Conservation (phyloP, 495 filamentous ascomycete genomes). For the Halenospora varia region DNA sequence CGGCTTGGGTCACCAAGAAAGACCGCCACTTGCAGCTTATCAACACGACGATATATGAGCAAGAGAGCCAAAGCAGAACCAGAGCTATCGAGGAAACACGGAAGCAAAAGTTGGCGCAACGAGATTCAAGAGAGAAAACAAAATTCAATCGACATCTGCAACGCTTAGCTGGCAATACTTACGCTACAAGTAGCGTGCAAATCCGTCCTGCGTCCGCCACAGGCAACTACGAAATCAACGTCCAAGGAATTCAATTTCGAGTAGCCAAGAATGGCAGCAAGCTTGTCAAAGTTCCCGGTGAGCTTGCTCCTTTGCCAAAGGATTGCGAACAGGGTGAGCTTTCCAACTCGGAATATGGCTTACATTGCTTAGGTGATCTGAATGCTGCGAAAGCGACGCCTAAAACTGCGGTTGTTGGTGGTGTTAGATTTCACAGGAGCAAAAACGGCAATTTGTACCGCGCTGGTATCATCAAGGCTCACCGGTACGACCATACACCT, state of each 20-base stretch:
- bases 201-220: conserved; percentile 26
- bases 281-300: conserved; percentile 71
- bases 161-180: conserved; percentile 29
- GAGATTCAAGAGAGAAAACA: conserved; percentile 60
- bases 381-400: conserved; percentile 69
- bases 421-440: conserved; percentile 83
- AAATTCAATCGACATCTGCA: conserved; percentile 47
- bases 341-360: conserved; percentile 31
- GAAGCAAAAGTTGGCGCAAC: conserved; percentile 53
- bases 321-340: conserved; percentile 16
- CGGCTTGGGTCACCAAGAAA: conserved; percentile 69
- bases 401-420: conserved; percentile 70
- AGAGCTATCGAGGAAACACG: conserved; percentile 72
- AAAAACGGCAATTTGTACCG: conserved; percentile 90
- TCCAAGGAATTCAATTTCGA: conserved; percentile 74
- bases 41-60: conserved; percentile 77
- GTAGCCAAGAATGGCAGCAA: conserved; percentile 81
- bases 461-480: conserved; percentile 60
- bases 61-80: conserved; percentile 62
- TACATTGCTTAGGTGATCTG: conserved; percentile 52
- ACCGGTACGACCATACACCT: conserved; percentile 48
- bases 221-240: conserved; percentile 58
- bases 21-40: conserved; percentile 89
- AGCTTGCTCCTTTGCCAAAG: conserved; percentile 24
- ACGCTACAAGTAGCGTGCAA: neutral